Percentiles rank a stretch among this genome's conserved stretches.
Conservation (phyloP, 23 red algal genomes). For the Cyanidiococcus yangmingshanensis region DNA sequence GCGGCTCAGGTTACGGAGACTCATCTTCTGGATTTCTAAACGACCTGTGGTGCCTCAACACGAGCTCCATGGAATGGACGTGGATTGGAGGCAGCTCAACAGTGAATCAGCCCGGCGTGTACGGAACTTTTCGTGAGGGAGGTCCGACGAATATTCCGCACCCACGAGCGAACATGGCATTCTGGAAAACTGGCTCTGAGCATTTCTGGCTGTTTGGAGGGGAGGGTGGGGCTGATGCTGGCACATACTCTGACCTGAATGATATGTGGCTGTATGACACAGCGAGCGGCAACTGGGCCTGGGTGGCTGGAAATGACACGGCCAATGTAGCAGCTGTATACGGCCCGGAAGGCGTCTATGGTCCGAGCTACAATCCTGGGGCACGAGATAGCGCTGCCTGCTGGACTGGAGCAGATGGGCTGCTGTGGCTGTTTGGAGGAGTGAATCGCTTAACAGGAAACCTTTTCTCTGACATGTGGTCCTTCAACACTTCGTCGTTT, state of each 20-base stretch:
- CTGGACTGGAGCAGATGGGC: not conserved
- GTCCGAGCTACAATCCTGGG: not conserved
- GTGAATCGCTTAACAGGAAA: not conserved
- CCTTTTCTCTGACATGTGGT: not conserved
- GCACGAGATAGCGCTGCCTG: not conserved
- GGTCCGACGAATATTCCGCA: not conserved
- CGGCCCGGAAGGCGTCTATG: not conserved
- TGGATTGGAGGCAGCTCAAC: not conserved
- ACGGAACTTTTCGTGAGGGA: not conserved
- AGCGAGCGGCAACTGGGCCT: not conserved
- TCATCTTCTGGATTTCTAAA: not conserved
- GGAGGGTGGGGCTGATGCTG: not conserved
- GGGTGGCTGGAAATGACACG: not conserved
- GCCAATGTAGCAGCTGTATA: not conserved
- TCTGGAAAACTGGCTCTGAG: not conserved
- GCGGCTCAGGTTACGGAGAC: not conserved
- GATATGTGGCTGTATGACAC: constrained; percentile 11
- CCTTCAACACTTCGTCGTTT: not conserved
- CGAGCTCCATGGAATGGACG: not conserved
- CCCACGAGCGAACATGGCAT: not conserved
- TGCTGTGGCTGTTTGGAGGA: constrained; percentile 12
- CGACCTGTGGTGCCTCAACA: not conserved
- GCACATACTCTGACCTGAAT: constrained; percentile 2
- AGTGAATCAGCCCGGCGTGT: not conserved
- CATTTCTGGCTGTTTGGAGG: constrained; percentile 9